Percentiles rank a stretch among this genome's conserved stretches.
phyloP scores from a whole-genome alignment of 257 asterid genomes.

The Buddleja alternifolia region DNA sequence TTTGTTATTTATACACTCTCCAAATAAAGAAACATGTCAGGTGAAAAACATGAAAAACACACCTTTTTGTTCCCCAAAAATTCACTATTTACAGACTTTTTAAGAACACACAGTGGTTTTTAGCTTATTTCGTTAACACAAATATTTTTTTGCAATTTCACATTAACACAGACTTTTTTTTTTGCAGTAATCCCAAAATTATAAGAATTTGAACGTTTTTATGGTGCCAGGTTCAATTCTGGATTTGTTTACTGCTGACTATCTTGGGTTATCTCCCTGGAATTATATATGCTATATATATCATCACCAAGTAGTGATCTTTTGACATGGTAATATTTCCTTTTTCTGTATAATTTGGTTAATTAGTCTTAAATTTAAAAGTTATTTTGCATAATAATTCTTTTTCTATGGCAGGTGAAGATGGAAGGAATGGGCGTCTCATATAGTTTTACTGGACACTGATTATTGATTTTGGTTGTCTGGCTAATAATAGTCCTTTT shows the following conservation, averaged over 20 bases:
- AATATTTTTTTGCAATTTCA: too few species aligned
- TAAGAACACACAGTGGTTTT: too few species aligned
- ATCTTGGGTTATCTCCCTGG: slow-evolving; percentile 71
- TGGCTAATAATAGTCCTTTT: slow-evolving; percentile 1
- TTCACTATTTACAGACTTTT: too few species aligned
- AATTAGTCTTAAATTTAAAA: not conserved
- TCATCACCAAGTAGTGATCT: slow-evolving; percentile 46
- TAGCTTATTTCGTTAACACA: too few species aligned
- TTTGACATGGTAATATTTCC: not conserved
- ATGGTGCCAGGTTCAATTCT: slow-evolving; percentile 51
- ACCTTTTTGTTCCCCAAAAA: too few species aligned
- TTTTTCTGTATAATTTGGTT: not conserved
- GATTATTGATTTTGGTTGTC: slow-evolving; percentile 17
- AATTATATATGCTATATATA: slow-evolving; percentile 63
- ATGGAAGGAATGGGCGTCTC: not conserved
- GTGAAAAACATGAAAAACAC: too few species aligned
- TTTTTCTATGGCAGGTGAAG: slow-evolving; percentile 17
- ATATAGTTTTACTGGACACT: not conserved
- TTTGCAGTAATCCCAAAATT: too few species aligned
- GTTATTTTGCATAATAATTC: not conserved
- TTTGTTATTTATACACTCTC: too few species aligned
- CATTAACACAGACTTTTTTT: too few species aligned
- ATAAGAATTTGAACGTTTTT: too few species aligned
- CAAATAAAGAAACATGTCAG: too few species aligned
- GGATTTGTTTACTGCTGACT: slow-evolving; percentile 69